Percentiles rank a stretch among this genome's conserved stretches.
Evolutionary conservation across 2,329 filamentous ascomycete genomes (phyloP).

Genomic region (Penicillium sp.): DNA sequence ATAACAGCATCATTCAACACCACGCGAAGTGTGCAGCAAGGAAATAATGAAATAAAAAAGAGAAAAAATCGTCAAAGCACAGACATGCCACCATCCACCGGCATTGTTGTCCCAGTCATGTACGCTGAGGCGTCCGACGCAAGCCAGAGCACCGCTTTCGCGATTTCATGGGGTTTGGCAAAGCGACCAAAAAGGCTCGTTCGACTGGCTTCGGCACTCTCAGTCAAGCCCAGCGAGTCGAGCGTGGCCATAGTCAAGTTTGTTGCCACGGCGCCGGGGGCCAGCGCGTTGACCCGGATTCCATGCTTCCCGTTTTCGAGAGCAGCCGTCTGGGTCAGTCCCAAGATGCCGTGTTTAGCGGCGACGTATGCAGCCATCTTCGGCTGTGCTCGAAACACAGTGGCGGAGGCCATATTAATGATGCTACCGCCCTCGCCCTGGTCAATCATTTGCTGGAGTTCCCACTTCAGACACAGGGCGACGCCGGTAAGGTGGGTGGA

Average conservation of each 20-base stretch:
- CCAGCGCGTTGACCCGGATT: slow-evolving; percentile 41
- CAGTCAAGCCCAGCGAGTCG: too few relatives aligned
- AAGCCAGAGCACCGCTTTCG: slow-evolving; percentile 38
- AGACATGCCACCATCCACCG: slow-evolving; percentile 37
- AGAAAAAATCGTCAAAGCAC: too few relatives aligned
- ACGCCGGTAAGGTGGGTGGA: slow-evolving; percentile 45
- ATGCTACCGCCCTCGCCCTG: slow-evolving; percentile 33
- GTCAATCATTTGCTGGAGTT: slow-evolving; percentile 45
- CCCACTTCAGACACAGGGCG: slow-evolving; percentile 31
- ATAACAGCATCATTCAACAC: too few relatives aligned
- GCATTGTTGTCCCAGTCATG: slow-evolving; percentile 32
- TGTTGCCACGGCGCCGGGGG: too few relatives aligned
- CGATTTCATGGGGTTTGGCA: slow-evolving; percentile 39
- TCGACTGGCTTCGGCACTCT: too few relatives aligned
- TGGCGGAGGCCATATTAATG: slow-evolving; percentile 47
- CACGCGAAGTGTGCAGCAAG: too few relatives aligned
- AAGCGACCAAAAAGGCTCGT: too few relatives aligned
- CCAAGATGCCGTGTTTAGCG: slow-evolving; percentile 48
- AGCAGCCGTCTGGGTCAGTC: slow-evolving; percentile 44
- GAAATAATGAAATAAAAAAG: too few relatives aligned
- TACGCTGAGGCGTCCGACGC: slow-evolving; percentile 33
- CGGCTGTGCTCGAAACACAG: slow-evolving; percentile 36
- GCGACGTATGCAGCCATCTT: slow-evolving; percentile 46
- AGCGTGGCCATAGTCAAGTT: background rate
- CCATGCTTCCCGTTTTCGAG: slow-evolving; percentile 33